These are phyloP conservation scores for Phaffomyces thermotolerans DNA, from an alignment of 805 yeast genomes.

Conservation along the genomic window DNA sequence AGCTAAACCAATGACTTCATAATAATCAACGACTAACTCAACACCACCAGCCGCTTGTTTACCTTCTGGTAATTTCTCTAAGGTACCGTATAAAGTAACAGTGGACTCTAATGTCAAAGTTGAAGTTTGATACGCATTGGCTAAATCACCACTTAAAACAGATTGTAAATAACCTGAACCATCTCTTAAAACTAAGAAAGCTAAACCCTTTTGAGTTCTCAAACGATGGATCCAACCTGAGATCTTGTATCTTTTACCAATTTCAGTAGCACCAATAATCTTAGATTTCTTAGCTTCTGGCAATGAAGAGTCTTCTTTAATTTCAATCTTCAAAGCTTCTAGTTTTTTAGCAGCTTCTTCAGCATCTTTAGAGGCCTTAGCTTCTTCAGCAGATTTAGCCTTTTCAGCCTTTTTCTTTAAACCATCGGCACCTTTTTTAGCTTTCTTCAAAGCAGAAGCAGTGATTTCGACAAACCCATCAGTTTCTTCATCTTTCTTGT, in stretches of 20 bases:
- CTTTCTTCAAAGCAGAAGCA: conserved; percentile 90
- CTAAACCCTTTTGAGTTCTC: conserved; percentile 86
- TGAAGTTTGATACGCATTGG: conserved; percentile 79
- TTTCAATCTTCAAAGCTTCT: conserved; percentile 71
- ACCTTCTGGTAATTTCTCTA: conserved; percentile 87
- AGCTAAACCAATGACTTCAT: conserved; percentile 84
- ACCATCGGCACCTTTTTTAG: conserved; percentile 92
- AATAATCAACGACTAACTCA: conserved; percentile 86
- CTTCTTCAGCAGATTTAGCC: conserved; percentile 46
- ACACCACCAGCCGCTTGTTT: conserved; percentile 97
- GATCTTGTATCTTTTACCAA: conserved; percentile 68
- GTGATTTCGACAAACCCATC: conserved; percentile 68
- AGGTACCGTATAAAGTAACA: conserved; percentile 69
- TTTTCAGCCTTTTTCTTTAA: conserved; percentile 61
- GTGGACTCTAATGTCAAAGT: conserved; percentile 87
- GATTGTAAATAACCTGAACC: conserved; percentile 90
- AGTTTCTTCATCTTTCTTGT: conserved; percentile 52
- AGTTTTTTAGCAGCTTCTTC: conserved; percentile 69
- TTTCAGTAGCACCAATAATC: conserved; percentile 35
- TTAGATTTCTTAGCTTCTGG: conserved; percentile 66
- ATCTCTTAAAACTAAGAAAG: conserved; percentile 87
- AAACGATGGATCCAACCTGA: conserved; percentile 97
- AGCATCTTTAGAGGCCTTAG: conserved; percentile 48
- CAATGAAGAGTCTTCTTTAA: conserved; percentile 66
- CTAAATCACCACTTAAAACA: conserved; percentile 84